Conservation (phyloP, 768 basidiomycete genomes). For the Lanmaoa pseudosensibilis region DNA sequence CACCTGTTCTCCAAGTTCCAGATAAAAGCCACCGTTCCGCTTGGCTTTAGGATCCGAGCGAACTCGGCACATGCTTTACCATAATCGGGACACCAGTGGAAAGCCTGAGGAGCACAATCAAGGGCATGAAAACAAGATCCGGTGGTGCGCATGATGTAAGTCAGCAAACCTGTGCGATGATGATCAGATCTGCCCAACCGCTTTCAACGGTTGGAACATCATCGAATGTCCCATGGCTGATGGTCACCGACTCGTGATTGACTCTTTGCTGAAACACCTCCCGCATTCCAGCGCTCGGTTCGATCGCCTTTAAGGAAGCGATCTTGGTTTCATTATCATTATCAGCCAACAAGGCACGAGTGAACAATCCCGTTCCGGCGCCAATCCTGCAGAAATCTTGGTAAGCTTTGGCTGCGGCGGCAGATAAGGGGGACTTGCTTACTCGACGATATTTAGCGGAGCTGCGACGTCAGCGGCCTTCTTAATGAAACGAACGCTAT, state of each 20-base stretch:
- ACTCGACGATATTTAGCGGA: slow-evolving; percentile 72
- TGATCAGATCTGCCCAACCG: slow-evolving; percentile 74
- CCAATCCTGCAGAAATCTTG: slow-evolving; percentile 56
- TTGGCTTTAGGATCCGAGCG: slow-evolving; percentile 73
- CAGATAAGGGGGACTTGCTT: slow-evolving; percentile 21
- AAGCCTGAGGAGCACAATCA: slow-evolving; percentile 56
- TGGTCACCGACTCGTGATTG: slow-evolving; percentile 50
- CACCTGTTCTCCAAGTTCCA: slow-evolving; percentile 93
- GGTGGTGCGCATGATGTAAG: neutral
- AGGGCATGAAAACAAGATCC: slow-evolving; percentile 5
- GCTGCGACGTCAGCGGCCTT: slow-evolving; percentile 38
- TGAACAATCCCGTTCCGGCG: slow-evolving; percentile 87
- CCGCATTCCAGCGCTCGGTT: slow-evolving; percentile 90
- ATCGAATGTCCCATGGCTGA: slow-evolving; percentile 72
- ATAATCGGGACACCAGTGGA: slow-evolving; percentile 90
- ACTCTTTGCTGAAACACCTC: slow-evolving; percentile 60
- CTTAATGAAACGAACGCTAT: slow-evolving; percentile 62
- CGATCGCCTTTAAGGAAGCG: slow-evolving; percentile 62
- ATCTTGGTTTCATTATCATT: slow-evolving; percentile 52
- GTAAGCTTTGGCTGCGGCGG: neutral
- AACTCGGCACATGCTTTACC: slow-evolving; percentile 73
- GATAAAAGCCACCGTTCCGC: slow-evolving; percentile 68
- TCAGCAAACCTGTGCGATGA: slow-evolving; percentile 65
- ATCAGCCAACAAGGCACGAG: slow-evolving; percentile 73
- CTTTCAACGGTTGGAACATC: slow-evolving; percentile 51